Base-by-base conservation (phyloP, 2,329 filamentous ascomycete species). In the Parastagonospora avenae region DNA sequence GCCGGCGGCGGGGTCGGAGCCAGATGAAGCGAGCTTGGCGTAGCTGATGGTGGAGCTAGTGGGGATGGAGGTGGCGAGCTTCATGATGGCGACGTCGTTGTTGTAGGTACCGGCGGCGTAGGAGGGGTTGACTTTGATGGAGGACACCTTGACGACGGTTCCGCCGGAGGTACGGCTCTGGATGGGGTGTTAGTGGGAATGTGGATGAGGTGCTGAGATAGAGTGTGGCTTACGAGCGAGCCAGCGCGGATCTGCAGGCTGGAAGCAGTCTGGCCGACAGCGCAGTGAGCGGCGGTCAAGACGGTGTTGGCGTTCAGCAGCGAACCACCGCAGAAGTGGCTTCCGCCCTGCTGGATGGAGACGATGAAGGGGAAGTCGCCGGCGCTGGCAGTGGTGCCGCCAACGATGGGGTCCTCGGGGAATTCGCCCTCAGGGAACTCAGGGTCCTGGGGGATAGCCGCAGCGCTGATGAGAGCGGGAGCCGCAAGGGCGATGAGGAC, bases 291-390 rank as follows among this genome's bases (percentile, higher is more conserved):
- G 30, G 66, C 66, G 11, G 64, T 67, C 42, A 69, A 32, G 38
- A 69, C 61, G 2, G 66, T 69, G 60, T 62, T 62, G 29, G 53
- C 53, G 53, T 69, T 60, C 42, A 69, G 12, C 2, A 69, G 54
- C 12, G 62, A 55, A 27, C 64, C 66, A 54, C 66, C 66, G 49
- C 66, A 69, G 57, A 61, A 54, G 48, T 68, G 64, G n/a, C 49
- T 48, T 27, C 63, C 63, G 38, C 39, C 38, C 4, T 28, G 8
- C 45, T 64, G 62, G 24, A 68, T 40, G 30, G 53, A 57, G 58
- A 63, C 63, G 39, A 69, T 67, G 62, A 57, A 69, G 49, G 66
- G 66, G 42, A 65, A 64, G 11, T 69, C 66, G 32, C 63, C 64
- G 12, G 58, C 51, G 12, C 46, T 5, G 33, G 66, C 66, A n/a